Base-by-base conservation (phyloP, 345 rosid genomes). In the Salix arbutifolia region DNA sequence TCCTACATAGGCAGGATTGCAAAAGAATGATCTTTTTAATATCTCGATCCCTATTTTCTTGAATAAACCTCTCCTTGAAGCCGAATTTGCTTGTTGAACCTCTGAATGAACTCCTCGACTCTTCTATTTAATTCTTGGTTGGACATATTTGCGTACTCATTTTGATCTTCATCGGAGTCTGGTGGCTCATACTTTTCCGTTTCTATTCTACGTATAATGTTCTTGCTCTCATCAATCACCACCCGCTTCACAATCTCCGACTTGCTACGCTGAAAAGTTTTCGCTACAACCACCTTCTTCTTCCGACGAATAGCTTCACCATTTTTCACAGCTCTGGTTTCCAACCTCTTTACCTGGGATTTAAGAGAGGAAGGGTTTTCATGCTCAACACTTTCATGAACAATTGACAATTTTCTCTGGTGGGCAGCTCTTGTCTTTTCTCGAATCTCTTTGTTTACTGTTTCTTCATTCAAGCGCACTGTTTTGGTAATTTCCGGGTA, bases 31-130 rank as follows among this genome's bases (percentile, higher is more conserved):
- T 69, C 31, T 48, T 23, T 13, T 38, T 9, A 17, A 6, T 65
- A 2, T 65, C 2, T 38, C 31, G 25, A 28, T 14, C n/a, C 30
- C 71, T 38, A 69, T 42, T 69, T 25, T 23, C 44, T 40, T 6
- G 23, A 21, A 19, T 74, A 77, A 70, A 31, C 69, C 30, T 65
- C 72, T 50, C 69, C 80, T 72, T 89, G 96, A 56, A 82, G 85
- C 78, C 90, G 84, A 70, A 92, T 88, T 69, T 92, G 86, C 78
- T 75, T 85, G 72, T 88, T 91, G 81, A 85, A 89, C 67, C 76
- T 82, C 68, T 80, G 83, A 78, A 94, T 94, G 25, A 94, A 92
- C 25, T 94, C 96, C 79, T 94, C 97, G 14, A 90, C 89, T 75
- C 93, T 85, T 74, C 69, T 76, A 69, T 94, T 91, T 70, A 92